phyloP scores from a whole-genome alignment of 495 filamentous ascomycete genomes.

The Penicillium desertorum region DNA sequence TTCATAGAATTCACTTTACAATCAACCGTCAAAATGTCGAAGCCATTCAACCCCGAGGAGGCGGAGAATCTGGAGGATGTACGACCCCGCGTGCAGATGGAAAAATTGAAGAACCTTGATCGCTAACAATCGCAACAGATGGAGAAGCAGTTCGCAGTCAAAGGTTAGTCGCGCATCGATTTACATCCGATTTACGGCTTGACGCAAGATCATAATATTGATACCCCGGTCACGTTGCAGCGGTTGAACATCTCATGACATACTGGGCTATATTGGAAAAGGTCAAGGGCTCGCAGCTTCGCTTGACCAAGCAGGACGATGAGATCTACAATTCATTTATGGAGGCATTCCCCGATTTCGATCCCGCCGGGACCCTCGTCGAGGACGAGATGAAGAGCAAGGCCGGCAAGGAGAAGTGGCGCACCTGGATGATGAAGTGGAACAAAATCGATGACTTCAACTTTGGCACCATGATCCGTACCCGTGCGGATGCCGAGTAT shows the following conservation, averaged over 20 bases:
- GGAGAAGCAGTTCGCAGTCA: conserved; percentile 99
- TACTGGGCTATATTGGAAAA: conserved; percentile 97
- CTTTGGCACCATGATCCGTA: conserved; percentile 89
- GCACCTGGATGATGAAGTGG: conserved; percentile 90
- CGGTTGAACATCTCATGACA: conserved; percentile 90
- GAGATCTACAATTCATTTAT: conserved; percentile 89
- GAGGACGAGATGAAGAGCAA: conserved; percentile 99
- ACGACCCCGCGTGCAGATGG: conserved; percentile 6
- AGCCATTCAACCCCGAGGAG: conserved; percentile 63
- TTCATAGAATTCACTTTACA: conserved; percentile 1
- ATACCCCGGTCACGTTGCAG: conserved; percentile 40
- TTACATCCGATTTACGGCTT: background rate
- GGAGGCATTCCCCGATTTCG: conserved; percentile 87
- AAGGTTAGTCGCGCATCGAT: conserved; percentile 56
- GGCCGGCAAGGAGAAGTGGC: conserved; percentile 91
- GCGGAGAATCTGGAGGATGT: conserved; percentile 80
- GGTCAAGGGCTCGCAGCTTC: conserved; percentile 77
- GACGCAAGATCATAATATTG: conserved; percentile 5
- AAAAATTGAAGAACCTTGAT: conserved; percentile 4
- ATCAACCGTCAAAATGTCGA: conserved; percentile 40
- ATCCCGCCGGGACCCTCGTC: conserved; percentile 72
- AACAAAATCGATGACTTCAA: conserved; percentile 93
- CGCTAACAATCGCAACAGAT: conserved; percentile 60
- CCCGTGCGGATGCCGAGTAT: conserved; percentile 78
- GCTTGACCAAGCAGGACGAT: conserved; percentile 90